Base-by-base conservation (phyloP, 1,139 yeast genomes). In the Meyerozyma smithsonii region DNA sequence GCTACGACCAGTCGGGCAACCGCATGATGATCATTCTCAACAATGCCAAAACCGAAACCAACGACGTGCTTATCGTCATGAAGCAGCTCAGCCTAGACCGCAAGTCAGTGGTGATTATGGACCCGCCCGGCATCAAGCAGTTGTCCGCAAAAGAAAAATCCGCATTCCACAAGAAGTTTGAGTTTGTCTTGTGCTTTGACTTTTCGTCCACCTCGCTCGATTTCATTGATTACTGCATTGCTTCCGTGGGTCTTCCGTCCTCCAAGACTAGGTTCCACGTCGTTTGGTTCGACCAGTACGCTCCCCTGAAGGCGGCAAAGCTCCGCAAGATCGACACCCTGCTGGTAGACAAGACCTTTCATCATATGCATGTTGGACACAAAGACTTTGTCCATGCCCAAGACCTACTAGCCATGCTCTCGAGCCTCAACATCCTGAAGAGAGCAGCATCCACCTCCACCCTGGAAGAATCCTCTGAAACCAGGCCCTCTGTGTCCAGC, bases 31-130 rank as follows among this genome's bases (percentile, higher is more conserved):
- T 69, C 5, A 45, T 68, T 3, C 50, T 69, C 17, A 57, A 59
- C 41, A 64, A 66, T 41, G 39, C 52, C 10, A 39, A 42, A 4
- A 56, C 52, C 35, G 72, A 69, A 42, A 48, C 64, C 17, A 69
- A 69, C 48, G 75, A 69, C 44, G 52, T 68, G 8, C 52, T 67
- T 11, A 52, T 69, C 21, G 64, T 66, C 6, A 42, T 66, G 19
- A 59, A 59, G 39, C 57, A 65, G 37, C 56, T 67, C 34, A 45
- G 51, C 2, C 48, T 68, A n/a, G 52, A 58, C 30, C 63, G 60
- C 35, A 47, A 47, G 10, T 46, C 47, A n/a, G 50, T 68, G 11
- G 48, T 58, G 2, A 52, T 69, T 21, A 40, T 69, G 11, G 73
- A 67, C 44, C 26, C 42, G 8, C 42, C 40, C 3, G 44, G 47